Evolutionary conservation across 768 basidiomycete genomes (phyloP), one percentile per base, ranked within the genome.

Genomic region (Termitomyces sp.): DNA sequence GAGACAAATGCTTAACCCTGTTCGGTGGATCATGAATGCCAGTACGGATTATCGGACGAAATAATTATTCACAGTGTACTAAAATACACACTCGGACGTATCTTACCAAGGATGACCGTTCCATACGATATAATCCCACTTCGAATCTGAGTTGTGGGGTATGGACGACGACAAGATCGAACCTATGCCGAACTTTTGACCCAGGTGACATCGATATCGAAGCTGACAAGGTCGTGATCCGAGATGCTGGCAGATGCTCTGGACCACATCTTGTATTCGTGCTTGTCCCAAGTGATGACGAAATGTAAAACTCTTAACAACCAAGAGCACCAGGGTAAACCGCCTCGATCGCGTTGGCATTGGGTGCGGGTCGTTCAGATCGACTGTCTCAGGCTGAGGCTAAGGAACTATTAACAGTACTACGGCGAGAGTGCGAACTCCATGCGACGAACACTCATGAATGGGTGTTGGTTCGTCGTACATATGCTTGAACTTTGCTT

Each of bases 21-120:
- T 87, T 85, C 2, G 84, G 87, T 50, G 88, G 84, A 62, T 88
- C 87, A 64, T 89, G 87, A 60, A 89, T 7, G 7, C 28, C 28
- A 28, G 28, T 28, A 28, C 28, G 28, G 28, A 28, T 3, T 28
- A 28, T 28, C 7, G 28, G 7, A 7, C 28, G 28, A 28, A 28
- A 28, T 28, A 3, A 28, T 28, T 7, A 3, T 28, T 28, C 28
- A 28, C 4, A 28, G 28, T 28, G 28, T 7, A 28, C 28, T 3
- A 28, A 7, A 28, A 28, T 28, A 7, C 28, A 3, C 7, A 28
- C n/a, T 28, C 28, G 28, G 7, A 28, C 28, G 28, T 28, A 28
- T 79, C 76, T 91, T 90, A 26, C 90, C 88, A 11, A 92, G 66
- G 57, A 92, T 80, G 54, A 90, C 80, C 10, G 77, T 81, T 15